A percentile compares a stretch with the other conserved stretches of the same genome.
Evolutionary conservation across 2,329 filamentous ascomycete genomes (phyloP).

Genomic region (Fusarium brevicatenulatum): DNA sequence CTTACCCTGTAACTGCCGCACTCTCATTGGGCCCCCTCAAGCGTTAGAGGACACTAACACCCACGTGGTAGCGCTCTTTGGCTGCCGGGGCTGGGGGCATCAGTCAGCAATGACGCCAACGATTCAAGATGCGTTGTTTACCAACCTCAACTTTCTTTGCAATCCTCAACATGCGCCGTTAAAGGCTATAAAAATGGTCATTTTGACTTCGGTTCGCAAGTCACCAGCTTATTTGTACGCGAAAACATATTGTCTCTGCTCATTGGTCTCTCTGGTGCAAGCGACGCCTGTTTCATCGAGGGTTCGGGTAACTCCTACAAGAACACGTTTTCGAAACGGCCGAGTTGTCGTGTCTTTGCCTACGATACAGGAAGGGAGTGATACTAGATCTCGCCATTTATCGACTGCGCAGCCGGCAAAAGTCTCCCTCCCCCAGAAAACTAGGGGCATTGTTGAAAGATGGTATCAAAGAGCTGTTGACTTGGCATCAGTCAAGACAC

Average conservation of each 20-base stretch:
- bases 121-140: background rate
- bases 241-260: conserved; percentile 39
- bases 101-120: conserved; percentile 22
- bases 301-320: background rate
- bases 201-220: conserved; percentile 36
- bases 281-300: conserved; percentile 35
- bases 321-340: background rate
- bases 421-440: background rate
- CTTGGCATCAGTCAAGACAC: conserved; percentile 21
- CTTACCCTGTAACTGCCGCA: background rate
- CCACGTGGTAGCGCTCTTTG: conserved; percentile 14
- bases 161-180: background rate
- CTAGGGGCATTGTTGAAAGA: background rate
- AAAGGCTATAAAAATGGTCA: conserved; percentile 26
- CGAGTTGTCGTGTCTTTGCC: background rate
- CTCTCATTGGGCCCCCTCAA: background rate
- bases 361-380: background rate
- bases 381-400: too few relatives aligned
- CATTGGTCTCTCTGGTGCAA: conserved; percentile 36
- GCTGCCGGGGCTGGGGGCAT: background rate
- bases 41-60: background rate
- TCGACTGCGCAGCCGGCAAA: too few relatives aligned
- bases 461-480: conserved; percentile 35
- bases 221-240: conserved; percentile 40
- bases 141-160: accelerated